Evolutionary conservation across 352 stramenopile genomes (phyloP), one percentile per base, ranked within the genome.

Genomic region (Globisporangium carolinianum): DNA sequence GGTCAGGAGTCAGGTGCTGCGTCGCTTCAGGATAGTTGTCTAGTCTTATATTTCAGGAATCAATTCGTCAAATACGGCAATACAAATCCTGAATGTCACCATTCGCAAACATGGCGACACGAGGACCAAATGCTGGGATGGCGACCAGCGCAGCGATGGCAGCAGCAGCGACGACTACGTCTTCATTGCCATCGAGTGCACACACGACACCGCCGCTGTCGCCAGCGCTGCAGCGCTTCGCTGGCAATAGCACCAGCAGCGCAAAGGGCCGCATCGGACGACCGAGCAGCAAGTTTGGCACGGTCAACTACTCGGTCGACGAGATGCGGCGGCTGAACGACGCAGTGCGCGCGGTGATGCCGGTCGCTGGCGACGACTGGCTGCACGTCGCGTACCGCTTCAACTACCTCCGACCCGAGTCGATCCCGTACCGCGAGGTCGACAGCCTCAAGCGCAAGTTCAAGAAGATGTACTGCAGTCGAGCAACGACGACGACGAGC

Each of bases 401-500:
- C 59, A 87, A 87, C 61, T 83, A 80, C 61, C 62, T 80, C 64
- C 75, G 75, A 1, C 75, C 75, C 41, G 75, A 82, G 63, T 75
- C 70, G 46, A 82, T 85, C 43, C 75, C 75, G 60, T 82, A 83
- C 68, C 68, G 75, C 38, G 75, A 85, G 51, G 75, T 82, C 51
- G 75, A 85, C 53, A 82, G 69, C 47, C 67, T 87, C 52, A 83
- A 85, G 67, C 73, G 77, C 53, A 87, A 87, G 60, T 85, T 85
- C 58, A 85, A 83, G 69, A 85, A 83, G 45, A 83, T 85, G 77
- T 87, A 83, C 61, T 87, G 75, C 55, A 67, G 59, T 7, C 72
- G 65, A 38, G 48, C 55, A 5, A 39, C 63, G 17, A 55, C 57
- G 14, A 58, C 50, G 9, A 51, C 18, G 63, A 55, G 18, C 58